These are phyloP conservation scores for Rhodotorula toruloides DNA, from an alignment of 768 basidiomycete species.

Conservation along the genomic window DNA sequence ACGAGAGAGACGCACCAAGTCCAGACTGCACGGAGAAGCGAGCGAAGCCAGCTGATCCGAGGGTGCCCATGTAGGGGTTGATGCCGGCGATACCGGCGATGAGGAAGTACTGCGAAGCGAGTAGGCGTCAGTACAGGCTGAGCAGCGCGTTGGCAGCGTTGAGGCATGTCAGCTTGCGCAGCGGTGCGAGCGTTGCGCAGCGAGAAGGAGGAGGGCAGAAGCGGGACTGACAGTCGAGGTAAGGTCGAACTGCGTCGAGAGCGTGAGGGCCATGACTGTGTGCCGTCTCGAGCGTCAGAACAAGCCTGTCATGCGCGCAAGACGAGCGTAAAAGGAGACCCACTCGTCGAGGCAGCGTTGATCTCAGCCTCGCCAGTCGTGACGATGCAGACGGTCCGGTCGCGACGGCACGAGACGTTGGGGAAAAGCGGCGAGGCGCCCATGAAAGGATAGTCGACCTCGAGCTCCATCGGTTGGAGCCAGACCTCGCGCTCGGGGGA, in stretches of 20 bases:
- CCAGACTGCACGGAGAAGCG: slow-evolving; percentile 49
- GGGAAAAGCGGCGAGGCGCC: slow-evolving; percentile 51
- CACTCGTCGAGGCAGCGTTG: slow-evolving; percentile 49
- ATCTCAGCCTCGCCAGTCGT: slow-evolving; percentile 47
- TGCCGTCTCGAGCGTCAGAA: neutral
- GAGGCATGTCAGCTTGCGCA: no score
- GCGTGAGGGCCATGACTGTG: slow-evolving; percentile 45
- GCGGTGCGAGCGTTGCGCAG: no score
- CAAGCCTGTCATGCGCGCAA: no score
- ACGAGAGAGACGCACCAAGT: no score
- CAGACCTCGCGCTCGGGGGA: slow-evolving; percentile 43
- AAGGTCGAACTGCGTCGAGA: slow-evolving; percentile 48
- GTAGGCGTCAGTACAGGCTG: no score
- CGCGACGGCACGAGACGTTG: slow-evolving; percentile 47
- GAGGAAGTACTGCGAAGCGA: no score
- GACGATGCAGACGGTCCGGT: slow-evolving; percentile 48
- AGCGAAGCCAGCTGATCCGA: slow-evolving; percentile 49
- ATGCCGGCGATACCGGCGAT: slow-evolving; percentile 51
- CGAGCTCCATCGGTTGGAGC: slow-evolving; percentile 42
- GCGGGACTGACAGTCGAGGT: slow-evolving; percentile 44
- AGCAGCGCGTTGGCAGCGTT: no score
- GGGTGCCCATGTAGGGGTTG: slow-evolving; percentile 49
- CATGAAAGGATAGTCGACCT: slow-evolving; percentile 43
- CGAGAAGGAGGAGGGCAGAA: no score
- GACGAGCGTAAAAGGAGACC: no score